These are phyloP conservation scores for Kazachstania sp. DNA, from an alignment of 1,139 yeast genomes.

Conservation along the genomic window DNA sequence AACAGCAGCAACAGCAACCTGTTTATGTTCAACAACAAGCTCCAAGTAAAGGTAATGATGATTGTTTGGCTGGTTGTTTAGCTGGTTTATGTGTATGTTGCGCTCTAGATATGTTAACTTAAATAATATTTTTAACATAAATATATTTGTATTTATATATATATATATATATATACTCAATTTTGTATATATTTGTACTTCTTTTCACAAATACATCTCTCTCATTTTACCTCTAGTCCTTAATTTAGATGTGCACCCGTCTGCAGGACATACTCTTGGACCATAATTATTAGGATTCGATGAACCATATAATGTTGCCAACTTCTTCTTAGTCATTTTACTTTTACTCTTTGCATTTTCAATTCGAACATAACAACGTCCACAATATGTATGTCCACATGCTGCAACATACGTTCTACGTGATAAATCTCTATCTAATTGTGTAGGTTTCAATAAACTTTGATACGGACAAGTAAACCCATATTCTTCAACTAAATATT, in stretches of 20 bases:
- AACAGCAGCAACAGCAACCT: slow-evolving; percentile 38
- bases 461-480: slow-evolving; percentile 58
- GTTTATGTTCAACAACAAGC: slow-evolving; percentile 53
- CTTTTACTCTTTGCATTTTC: slow-evolving; percentile 23
- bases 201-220: slow-evolving; percentile 24
- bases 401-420: slow-evolving; percentile 56
- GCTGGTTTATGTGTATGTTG: slow-evolving; percentile 67
- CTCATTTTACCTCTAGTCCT: slow-evolving; percentile 24
- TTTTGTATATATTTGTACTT: background rate
- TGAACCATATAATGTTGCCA: slow-evolving; percentile 23
- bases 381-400: slow-evolving; percentile 87
- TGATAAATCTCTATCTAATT: slow-evolving; percentile 53
- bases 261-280: slow-evolving; percentile 28
- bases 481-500: slow-evolving; percentile 27
- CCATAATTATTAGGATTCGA: slow-evolving; percentile 32
- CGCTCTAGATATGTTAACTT: slow-evolving; percentile 57
- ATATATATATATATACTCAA: background rate
- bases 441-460: slow-evolving; percentile 41
- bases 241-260: slow-evolving; percentile 20
- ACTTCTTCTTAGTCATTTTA: slow-evolving; percentile 17
- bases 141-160: background rate
- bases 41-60: slow-evolving; percentile 32
- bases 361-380: slow-evolving; percentile 52
- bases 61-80: slow-evolving; percentile 57
- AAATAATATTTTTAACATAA: slow-evolving; percentile 9